Evolutionary conservation across 2,329 filamentous ascomycete species (phyloP).

Genomic region (Phyllosticta citriasiana): DNA sequence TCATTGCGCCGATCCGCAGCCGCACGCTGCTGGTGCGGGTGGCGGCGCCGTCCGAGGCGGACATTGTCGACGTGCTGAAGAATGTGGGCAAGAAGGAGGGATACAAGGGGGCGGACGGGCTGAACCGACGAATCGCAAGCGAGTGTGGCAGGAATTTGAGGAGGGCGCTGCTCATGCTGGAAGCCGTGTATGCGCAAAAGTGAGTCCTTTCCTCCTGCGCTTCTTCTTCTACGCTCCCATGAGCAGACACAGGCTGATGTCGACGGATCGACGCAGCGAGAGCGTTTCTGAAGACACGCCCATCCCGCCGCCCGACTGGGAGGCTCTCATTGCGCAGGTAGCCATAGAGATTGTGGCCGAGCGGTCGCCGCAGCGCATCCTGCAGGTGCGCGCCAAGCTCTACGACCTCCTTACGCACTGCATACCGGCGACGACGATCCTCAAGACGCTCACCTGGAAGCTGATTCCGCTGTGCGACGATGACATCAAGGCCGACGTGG

Average conservation of each 20-base stretch:
- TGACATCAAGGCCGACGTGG: constrained; percentile 78
- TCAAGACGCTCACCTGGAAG: constrained; percentile 93
- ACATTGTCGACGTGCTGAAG: constrained; percentile 70
- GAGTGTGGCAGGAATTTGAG: constrained; percentile 88
- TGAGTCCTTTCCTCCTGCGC: constrained; percentile 37
- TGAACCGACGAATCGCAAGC: constrained; percentile 78
- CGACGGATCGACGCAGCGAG: constrained; percentile 49
- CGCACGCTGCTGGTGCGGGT: constrained; percentile 86
- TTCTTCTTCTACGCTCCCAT: too few relatives aligned
- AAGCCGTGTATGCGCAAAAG: constrained; percentile 96
- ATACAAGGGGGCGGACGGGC: constrained; percentile 63
- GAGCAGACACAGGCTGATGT: not conserved
- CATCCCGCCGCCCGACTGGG: constrained; percentile 95
- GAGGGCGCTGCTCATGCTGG: constrained; percentile 88
- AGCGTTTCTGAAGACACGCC: constrained; percentile 78
- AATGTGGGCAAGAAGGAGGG: constrained; percentile 67
- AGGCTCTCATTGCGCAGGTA: constrained; percentile 77
- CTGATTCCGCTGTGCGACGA: constrained; percentile 82
- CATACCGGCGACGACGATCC: constrained; percentile 86
- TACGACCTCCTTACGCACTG: constrained; percentile 96
- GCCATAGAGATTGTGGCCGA: constrained; percentile 92
- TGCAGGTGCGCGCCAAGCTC: constrained; percentile 84
- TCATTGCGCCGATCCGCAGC: constrained; percentile 95
- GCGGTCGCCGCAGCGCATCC: constrained; percentile 77
- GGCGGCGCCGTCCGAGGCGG: constrained; percentile 71